Conservation (phyloP, 805 yeast genomes). For the Ogataea parapolymorpha region DNA sequence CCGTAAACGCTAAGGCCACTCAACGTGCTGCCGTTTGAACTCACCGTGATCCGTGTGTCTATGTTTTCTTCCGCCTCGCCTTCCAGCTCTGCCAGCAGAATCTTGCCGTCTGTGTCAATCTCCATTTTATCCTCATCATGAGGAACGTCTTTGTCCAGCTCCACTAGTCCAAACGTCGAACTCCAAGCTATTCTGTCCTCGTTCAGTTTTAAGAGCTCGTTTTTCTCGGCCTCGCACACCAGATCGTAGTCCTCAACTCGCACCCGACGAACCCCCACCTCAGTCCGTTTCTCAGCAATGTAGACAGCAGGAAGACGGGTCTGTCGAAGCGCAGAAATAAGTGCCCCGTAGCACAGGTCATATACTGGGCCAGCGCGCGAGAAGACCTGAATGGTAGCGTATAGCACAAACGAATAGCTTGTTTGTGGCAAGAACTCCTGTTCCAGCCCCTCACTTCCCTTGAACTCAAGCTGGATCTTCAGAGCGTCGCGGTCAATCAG, state of each 20-base stretch:
- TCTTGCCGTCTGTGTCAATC: constrained; percentile 32
- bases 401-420: constrained; percentile 55
- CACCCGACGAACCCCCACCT: constrained; percentile 36
- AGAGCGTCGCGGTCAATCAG: constrained; percentile 49
- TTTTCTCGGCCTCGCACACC: constrained; percentile 49
- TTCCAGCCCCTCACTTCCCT: constrained; percentile 31
- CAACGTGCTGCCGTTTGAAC: constrained; percentile 33
- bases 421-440: constrained; percentile 35
- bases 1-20: constrained; percentile 49
- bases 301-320: constrained; percentile 66
- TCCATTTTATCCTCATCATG: constrained; percentile 33
- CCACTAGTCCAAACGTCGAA: constrained; percentile 61
- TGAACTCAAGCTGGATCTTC: constrained; percentile 50
- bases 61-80: constrained; percentile 82
- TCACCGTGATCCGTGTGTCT: constrained; percentile 49
- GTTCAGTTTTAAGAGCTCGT: constrained; percentile 39
- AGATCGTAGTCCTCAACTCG: constrained; percentile 49
- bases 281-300: constrained; percentile 53
- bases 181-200: constrained; percentile 39
- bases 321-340: constrained; percentile 57
- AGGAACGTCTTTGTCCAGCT: constrained; percentile 27
- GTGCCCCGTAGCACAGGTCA: constrained; percentile 70
- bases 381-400: constrained; percentile 72
- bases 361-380: constrained; percentile 79
- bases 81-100: constrained; percentile 70